Evolutionary conservation across 495 filamentous ascomycete species (phyloP), one percentile per base, ranked within the genome.

Genomic region (Penicillium malachiteum): DNA sequence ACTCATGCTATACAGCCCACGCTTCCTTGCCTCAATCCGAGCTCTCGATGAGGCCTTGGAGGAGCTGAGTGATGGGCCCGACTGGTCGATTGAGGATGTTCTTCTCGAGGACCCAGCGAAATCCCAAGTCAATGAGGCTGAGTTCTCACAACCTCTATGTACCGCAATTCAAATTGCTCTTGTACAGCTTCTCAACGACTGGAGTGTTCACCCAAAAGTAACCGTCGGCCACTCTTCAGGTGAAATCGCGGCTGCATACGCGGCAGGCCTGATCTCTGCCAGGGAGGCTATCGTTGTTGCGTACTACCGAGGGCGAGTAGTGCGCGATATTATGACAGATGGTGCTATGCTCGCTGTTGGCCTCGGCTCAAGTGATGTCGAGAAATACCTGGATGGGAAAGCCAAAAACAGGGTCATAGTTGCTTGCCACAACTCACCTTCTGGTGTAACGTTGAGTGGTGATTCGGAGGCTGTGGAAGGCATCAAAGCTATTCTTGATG

Each of bases 81-180:
- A 8, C 6, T 46, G 43, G 43, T n/a, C 10, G n/a, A 21, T 46
- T 46, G 16, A 21, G 11, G 10, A 46, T 6, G 17, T 30, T 11
- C 31, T 0, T 58, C 10, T 1, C 10, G 42, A 33, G 58, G 9
- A 56, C 64, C 0, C 3, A 5, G 7, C 10, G 6, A 46, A 10
- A 6, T 5, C 10, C 10, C 5, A 7, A 6, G n/a, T 69, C 2
- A 13, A 51, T 5, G 56, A 70, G 34, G 69, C 71, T 0, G 66
- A 44, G 0, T 17, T 78, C 0, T 71, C 75, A 0, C 77, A 81
- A 50, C 73, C 79, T 0, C 47, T 79, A 0, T 76, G 71, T n/a
- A 56, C 59, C 0, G 68, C 56, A 34, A 26, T 66, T 52, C 67
- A 68, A 51, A 68, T 68, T 26, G 42, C 44, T 2, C 55, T 64